Base-by-base conservation (phyloP, 2,329 filamentous ascomycete species). In the Neofusicoccum laricinum region DNA sequence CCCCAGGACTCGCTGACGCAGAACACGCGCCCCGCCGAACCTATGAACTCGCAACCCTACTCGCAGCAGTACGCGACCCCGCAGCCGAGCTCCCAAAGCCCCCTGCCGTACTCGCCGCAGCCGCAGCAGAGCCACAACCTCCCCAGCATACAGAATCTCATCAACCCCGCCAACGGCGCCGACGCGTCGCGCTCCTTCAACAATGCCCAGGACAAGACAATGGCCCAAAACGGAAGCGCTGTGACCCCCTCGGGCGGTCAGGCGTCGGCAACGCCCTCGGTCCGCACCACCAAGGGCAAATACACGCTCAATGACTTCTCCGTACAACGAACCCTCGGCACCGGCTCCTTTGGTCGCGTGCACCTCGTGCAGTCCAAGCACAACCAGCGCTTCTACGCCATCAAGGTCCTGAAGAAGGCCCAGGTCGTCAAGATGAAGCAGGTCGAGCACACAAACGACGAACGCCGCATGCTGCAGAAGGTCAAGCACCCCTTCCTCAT, bases 371-470 rank as follows among this genome's bases (percentile, higher is more conserved):
- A 98, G 80, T 97, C 93, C 69, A 95, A 93, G 79, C 95, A 99
- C 81, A 99, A 99, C 78, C 91, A 96, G 80, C 89, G 95, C 67
- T 99, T 93, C 83, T 99, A 99, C 80, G 95, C 95, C 50, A 90
- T 99, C 79, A 99, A 99, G 82, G 95, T 99, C 69, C 82, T 99
- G 79, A 99, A 99, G 79, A 99, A 99, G 85, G 89, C 89, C 55
- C 95, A 99, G 80, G 94, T 99, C 63, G 93, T 99, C 78, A 97
- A 97, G 83, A 98, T 99, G 95, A 99, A 99, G 86, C 95, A 99
- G 80, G 93, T 99, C 66, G 95, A 99, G 80, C 95, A 99, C 81
- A 99, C 95, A 70, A 99, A 99, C 75, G 95, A 99, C 79, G 95
- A 99, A 82, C 86, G 95, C 69, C 88, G 87, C 72, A 99, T 99